Base-by-base conservation (phyloP, 2,329 filamentous ascomycete species). In the Cercospora janseana region DNA sequence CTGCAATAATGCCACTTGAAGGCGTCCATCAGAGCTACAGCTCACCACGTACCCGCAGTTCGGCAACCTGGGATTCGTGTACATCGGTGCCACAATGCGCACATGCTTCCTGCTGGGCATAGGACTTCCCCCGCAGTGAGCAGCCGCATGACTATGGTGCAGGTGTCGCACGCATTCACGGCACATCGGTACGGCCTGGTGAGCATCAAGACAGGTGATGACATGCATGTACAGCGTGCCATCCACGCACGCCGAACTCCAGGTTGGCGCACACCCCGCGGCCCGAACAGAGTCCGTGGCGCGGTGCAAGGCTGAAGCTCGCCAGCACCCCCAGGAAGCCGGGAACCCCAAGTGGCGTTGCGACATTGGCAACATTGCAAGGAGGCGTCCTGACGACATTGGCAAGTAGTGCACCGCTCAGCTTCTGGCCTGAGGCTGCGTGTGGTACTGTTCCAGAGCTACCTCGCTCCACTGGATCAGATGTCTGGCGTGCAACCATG, bases 61-160 rank as follows among this genome's bases (percentile, higher is more conserved):
- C 18, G 67, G 66, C 4, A 67, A 67, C 48, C 51, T 55, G 10
- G 67, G 64, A 3, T 69, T 70, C 48, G 68, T 70, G 16, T 70
- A 70, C 37, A 57, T 67, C 4, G 68, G 67, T 6, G 67, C 66
- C 6, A 51, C 55, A 10, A 59, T 66, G 50, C 56, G 67, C 31
- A 62, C 54, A 16, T 58, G 58, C 18, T 70, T 69, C 48, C 50
- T 70, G 28, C 49, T 63, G 13, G 67, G 66, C 5, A n/a, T 69
- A 9, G 68, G 66, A 3, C 51, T 63, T 44, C 46, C 52, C 32
- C 10, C 7, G 13, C 18, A 9, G 18, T 35, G 12, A 41, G n/a
- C n/a, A n/a, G n/a, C n/a, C n/a, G n/a, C n/a, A n/a, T n/a, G n/a
- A n/a, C n/a, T n/a, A n/a, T n/a, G n/a, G n/a, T n/a, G n/a, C n/a